Evolutionary conservation across 495 filamentous ascomycete species (phyloP), one percentile per base, ranked within the genome.

Genomic region (Penicillium subrubescens): DNA sequence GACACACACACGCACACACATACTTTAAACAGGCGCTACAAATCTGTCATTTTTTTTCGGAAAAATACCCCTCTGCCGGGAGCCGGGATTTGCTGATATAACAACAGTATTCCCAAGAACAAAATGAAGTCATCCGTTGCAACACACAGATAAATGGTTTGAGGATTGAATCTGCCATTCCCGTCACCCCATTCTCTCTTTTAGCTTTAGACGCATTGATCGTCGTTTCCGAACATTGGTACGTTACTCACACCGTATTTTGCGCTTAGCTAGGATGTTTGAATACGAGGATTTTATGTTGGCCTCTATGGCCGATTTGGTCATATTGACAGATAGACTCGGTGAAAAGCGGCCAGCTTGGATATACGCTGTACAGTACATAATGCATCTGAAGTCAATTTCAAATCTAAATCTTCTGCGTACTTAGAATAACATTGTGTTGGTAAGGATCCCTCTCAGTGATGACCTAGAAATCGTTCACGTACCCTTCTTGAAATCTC

Each of bases 121-220:
- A n/a, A n/a, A 27, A 27, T 27, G 4, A 27, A 27, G 25, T 27
- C 10, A 53, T 53, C 50, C 11, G 10, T 25, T 2, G 50, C 27
- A 53, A 53, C 21, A 53, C 21, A 21, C 21, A 31, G 50, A 53
- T 8, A 8, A 53, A 12, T 31, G 1, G 1, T 41, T 53, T 31
- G 50, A 53, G 19, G 50, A 53, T 53, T 1, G 21, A 53, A 53
- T 29, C 50, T 53, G 50, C 50, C 11, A 53, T 1, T 53, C 50
- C 10, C 5, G 27, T 53, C 1, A 53, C 21, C 10, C 1, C 27
- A 53, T 53, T 53, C 50, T 35, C 50, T 53, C 50, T 53, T 53
- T 53, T 17, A 53, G 50, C 50, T 53, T 53, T 53, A 31, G 14
- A 53, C 50, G 50, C 10, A 53, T 53, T 53, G 50, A 53, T 53